Evolutionary conservation across 108 stramenopile genomes (phyloP), one percentile per base, ranked within the genome.

Genomic region (Discostella stelligeroides): DNA sequence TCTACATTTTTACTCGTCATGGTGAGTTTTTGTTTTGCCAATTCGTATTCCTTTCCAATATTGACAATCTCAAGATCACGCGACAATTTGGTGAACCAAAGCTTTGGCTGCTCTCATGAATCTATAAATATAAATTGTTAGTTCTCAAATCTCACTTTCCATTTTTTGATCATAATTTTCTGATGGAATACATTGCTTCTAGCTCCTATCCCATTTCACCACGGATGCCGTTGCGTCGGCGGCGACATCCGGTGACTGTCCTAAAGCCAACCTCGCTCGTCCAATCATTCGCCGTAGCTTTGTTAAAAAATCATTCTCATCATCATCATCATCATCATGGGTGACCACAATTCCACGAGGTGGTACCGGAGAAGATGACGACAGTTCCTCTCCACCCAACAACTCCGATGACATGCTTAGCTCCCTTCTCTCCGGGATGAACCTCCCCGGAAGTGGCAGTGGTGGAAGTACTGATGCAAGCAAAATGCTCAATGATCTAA

Each of bases 401-500:
- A n/a, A n/a, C n/a, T n/a, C n/a, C 18, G 23, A 42, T n/a, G 64
- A 39, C 49, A 27, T 63, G 6, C 34, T 50, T 10, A 1, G 28
- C 48, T 78, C 76, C 58, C 76, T 78, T 37, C 64, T 78, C 5
- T 70, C 68, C 23, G 63, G 41, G 25, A 57, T 69, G 41, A 47
- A 30, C 57, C 27, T 18, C 58, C 37, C 37, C 17, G 43, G 58
- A 0, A 40, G 56, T 11, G 55, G 48, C 51, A 62, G 62, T 17
- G 17, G 61, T 11, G 65, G 67, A 12, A 68, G 75, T 28, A n/a
- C n/a, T n/a, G n/a, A n/a, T n/a, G n/a, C n/a, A n/a, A n/a, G n/a
- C n/a, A n/a, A n/a, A n/a, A n/a, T n/a, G n/a, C 51, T 77, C 42
- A 63, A 67, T 10, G 76, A 77, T 38, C 68, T 77, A 15, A 63